Conservation (phyloP, 306 rosid species). For the Vigna angularis region DNA sequence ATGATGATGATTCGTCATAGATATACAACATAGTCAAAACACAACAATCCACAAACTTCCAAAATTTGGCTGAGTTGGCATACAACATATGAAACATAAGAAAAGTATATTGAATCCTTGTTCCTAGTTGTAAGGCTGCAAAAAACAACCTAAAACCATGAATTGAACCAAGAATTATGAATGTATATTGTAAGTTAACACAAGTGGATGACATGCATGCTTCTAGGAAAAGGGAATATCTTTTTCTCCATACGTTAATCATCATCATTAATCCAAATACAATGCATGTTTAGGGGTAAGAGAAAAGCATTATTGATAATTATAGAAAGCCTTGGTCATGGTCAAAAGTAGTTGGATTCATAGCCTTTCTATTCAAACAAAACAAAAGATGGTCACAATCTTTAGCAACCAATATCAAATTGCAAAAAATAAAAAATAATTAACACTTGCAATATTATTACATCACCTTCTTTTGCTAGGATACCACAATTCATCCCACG, state of each 20-base stretch:
- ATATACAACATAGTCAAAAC: conserved; percentile 12
- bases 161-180: background rate
- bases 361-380: background rate
- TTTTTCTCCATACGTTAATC: background rate
- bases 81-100: background rate
- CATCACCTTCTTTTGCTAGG: background rate
- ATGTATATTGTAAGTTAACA: background rate
- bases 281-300: conserved; percentile 38
- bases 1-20: background rate
- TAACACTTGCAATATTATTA: conserved; percentile 15
- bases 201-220: conserved; percentile 33
- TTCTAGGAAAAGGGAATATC: conserved; percentile 28
- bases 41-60: conserved; percentile 23
- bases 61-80: conserved; percentile 43
- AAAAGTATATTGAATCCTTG: background rate
- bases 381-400: background rate
- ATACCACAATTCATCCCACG: background rate
- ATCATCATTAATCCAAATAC: conserved; percentile 26
- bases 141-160: background rate
- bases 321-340: background rate
- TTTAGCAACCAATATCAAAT: conserved; percentile 22
- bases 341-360: conserved; percentile 33
- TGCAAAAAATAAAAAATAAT: background rate
- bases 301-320: conserved; percentile 10
- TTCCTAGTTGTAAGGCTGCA: conserved; percentile 16